Evolutionary conservation across 192 early-diverging fungal species (phyloP).

Genomic region (Umbelopsis sp.): DNA sequence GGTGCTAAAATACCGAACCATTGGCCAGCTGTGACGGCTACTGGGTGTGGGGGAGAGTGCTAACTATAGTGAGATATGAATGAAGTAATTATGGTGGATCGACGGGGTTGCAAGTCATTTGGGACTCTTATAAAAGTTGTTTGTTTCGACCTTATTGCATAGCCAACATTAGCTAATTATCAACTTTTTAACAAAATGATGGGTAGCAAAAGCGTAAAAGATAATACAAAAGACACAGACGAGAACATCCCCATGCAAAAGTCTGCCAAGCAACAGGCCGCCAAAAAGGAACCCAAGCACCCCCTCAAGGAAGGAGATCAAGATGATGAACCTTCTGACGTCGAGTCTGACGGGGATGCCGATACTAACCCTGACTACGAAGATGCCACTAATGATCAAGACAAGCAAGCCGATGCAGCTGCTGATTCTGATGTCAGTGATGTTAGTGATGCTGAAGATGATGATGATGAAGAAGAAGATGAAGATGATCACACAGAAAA

Average conservation of each 20-base stretch:
- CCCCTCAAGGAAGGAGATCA: not conserved
- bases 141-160: not conserved
- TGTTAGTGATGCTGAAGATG: conserved; percentile 3
- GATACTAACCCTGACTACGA: conserved; percentile 13
- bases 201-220: conserved; percentile 2
- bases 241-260: not conserved
- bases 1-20: not conserved
- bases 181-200: not conserved
- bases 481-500: not conserved
- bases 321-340: not conserved
- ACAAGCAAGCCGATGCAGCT: not conserved
- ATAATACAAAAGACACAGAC: not conserved
- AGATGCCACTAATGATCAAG: not conserved
- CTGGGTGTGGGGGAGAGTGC: not conserved
- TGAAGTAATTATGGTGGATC: conserved; percentile 12
- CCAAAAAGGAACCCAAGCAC: not conserved
- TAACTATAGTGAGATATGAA: conserved; percentile 17
- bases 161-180: not conserved
- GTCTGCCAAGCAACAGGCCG: not conserved
- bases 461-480: conserved; percentile 1
- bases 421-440: not conserved
- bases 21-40: not conserved
- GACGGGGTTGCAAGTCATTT: not conserved
- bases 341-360: not conserved
- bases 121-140: not conserved